Conservation (phyloP, 106 monocot species). For the Platanthera guangdongensis region DNA sequence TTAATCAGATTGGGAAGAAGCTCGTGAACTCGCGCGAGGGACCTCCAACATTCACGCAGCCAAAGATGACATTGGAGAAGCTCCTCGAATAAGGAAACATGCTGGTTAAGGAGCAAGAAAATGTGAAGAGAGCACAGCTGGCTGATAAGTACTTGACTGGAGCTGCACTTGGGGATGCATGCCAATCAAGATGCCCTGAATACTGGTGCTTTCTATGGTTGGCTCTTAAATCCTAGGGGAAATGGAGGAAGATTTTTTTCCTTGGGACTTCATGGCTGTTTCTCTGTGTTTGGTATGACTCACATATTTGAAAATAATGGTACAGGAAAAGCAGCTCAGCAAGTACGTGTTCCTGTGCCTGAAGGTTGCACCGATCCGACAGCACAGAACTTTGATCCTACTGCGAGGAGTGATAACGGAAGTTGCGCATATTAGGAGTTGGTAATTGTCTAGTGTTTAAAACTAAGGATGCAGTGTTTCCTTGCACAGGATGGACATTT, state of each 20-base stretch:
- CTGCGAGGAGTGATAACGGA: constrained; percentile 72
- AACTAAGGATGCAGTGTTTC: background rate
- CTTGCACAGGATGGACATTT: background rate
- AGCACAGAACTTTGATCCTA: constrained; percentile 54
- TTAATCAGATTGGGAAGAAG: constrained; percentile 60
- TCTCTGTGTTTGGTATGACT: background rate
- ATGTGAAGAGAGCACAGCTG: constrained; percentile 96
- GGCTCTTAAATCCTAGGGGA: constrained; percentile 13
- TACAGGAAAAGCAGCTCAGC: constrained; percentile 67
- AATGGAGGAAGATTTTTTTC: constrained; percentile 12
- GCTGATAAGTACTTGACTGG: constrained; percentile 86
- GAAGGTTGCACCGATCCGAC: constrained; percentile 55
- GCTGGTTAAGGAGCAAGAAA: constrained; percentile 96
- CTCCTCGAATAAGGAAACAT: constrained; percentile 87
- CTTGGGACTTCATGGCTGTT: constrained; percentile 7
- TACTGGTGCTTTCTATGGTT: constrained; percentile 66
- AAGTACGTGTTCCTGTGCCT: constrained; percentile 46
- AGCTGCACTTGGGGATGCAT: constrained; percentile 89
- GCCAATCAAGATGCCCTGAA: constrained; percentile 79
- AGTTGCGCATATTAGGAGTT: constrained; percentile 40
- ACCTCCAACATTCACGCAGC: constrained; percentile 75
- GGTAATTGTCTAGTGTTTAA: background rate
- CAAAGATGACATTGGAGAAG: constrained; percentile 77
- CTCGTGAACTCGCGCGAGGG: constrained; percentile 81
- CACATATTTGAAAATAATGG: background rate